These are phyloP conservation scores for Aspergillus cristatus DNA, from an alignment of 495 filamentous ascomycete species.

Conservation along the genomic window DNA sequence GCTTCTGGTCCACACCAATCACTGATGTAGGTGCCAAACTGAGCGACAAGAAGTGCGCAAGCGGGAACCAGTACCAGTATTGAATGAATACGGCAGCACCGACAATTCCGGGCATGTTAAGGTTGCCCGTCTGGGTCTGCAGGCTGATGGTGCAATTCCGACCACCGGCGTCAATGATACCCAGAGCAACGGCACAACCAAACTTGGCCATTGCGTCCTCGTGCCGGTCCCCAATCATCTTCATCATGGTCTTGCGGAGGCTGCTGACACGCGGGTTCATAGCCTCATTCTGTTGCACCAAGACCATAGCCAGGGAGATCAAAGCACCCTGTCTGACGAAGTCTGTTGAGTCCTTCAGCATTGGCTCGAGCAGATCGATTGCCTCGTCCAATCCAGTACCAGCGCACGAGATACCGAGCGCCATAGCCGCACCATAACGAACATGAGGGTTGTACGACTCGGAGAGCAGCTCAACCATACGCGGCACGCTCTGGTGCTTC, in stretches of 20 bases:
- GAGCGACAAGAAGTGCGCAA: slow-evolving; percentile 93
- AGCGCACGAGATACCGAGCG: slow-evolving; percentile 93
- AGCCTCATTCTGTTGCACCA: slow-evolving; percentile 93
- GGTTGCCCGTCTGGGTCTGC: slow-evolving; percentile 93
- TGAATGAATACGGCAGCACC: slow-evolving; percentile 98
- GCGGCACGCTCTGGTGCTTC: slow-evolving; percentile 91
- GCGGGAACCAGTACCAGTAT: slow-evolving; percentile 99
- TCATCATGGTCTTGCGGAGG: slow-evolving; percentile 76
- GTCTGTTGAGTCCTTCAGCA: slow-evolving; percentile 99
- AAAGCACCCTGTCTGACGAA: slow-evolving; percentile 98
- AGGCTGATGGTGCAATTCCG: slow-evolving; percentile 97
- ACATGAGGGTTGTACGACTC: slow-evolving; percentile 99
- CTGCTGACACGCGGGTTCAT: slow-evolving; percentile 86
- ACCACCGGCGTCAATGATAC: slow-evolving; percentile 97
- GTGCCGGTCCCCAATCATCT: slow-evolving; percentile 88
- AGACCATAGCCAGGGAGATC: slow-evolving; percentile 91
- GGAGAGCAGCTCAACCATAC: slow-evolving; percentile 97
- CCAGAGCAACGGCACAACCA: slow-evolving; percentile 83
- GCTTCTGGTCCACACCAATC: slow-evolving; percentile 85
- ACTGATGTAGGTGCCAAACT: slow-evolving; percentile 91
- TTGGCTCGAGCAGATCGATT: slow-evolving; percentile 92
- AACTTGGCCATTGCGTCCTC: slow-evolving; percentile 99
- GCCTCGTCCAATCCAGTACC: slow-evolving; percentile 96
- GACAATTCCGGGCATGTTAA: slow-evolving; percentile 96
- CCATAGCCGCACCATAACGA: slow-evolving; percentile 96